A percentile compares a stretch with the other conserved stretches of the same genome.
phyloP scores from a whole-genome alignment of 176 grass and related monocot genomes.

The Paspalum notatum region DNA sequence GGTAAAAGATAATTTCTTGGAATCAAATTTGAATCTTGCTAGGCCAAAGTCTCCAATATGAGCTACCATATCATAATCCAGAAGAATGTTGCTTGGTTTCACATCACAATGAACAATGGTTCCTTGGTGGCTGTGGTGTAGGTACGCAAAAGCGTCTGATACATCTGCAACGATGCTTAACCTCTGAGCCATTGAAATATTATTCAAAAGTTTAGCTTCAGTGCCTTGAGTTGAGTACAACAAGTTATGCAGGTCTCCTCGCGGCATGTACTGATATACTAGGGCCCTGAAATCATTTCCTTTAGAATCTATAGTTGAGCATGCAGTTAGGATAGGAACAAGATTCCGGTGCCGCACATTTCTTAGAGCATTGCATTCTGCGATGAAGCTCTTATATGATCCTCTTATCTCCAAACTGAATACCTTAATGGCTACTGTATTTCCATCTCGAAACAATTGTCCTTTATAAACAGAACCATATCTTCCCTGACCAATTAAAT shows the following conservation, averaged over 20 bases:
- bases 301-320: conserved; percentile 21
- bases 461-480: conserved; percentile 33
- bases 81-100: conserved; percentile 29
- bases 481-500: conserved; percentile 25
- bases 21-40: conserved; percentile 8
- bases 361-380: conserved; percentile 41
- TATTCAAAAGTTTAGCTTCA: not conserved
- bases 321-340: conserved; percentile 26
- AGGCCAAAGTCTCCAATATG: conserved; percentile 36
- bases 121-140: conserved; percentile 7
- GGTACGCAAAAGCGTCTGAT: conserved; percentile 30
- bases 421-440: conserved; percentile 26
- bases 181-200: conserved; percentile 6
- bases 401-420: conserved; percentile 9
- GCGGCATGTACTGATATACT: conserved; percentile 36
- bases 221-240: not conserved
- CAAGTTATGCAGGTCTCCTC: conserved; percentile 23
- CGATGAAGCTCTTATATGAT: conserved; percentile 17
- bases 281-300: conserved; percentile 50
- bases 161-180: conserved; percentile 25
- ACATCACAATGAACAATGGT: conserved; percentile 25
- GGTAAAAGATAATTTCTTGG: not conserved
- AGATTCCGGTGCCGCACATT: conserved; percentile 42
- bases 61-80: conserved; percentile 31
- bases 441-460: not conserved